These are phyloP conservation scores for Aspergillus puulaauensis DNA, from an alignment of 2,329 filamentous ascomycete genomes.

Conservation along the genomic window DNA sequence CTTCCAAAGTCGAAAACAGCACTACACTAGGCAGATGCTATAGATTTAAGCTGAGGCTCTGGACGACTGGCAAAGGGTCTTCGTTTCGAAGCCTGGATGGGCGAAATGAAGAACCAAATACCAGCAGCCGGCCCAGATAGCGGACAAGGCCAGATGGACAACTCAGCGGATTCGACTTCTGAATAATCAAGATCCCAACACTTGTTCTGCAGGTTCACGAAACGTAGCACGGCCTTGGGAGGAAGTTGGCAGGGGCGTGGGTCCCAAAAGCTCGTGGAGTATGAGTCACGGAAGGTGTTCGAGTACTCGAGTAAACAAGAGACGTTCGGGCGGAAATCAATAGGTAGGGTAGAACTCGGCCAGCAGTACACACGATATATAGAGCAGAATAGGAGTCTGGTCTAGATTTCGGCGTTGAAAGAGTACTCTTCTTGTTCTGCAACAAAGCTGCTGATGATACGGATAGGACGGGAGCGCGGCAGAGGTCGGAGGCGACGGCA, in stretches of 20 bases:
- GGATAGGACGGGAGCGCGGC: conserved; percentile 3
- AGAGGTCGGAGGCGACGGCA: conserved; percentile 5
- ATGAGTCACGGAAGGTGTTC: conserved; percentile 25
- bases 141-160: conserved; percentile 16
- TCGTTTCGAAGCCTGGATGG: conserved; percentile 20
- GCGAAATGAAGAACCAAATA: conserved; percentile 24
- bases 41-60: conserved; percentile 21
- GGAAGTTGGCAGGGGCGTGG: conserved; percentile 13
- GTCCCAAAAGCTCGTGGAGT: conserved; percentile 16
- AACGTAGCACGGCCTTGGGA: conserved; percentile 16
- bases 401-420: conserved; percentile 8
- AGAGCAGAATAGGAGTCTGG: conserved; percentile 16
- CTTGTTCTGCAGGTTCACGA: conserved; percentile 14
- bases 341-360: conserved; percentile 2
- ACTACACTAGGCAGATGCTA: conserved; percentile 10
- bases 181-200: conserved; percentile 14
- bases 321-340: conserved; percentile 5
- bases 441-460: conserved; percentile 6
- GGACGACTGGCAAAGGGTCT: conserved; percentile 26
- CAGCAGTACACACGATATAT: conserved; percentile 14
- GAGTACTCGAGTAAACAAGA: conserved; percentile 14
- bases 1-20: conserved; percentile 3
- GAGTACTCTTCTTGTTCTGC: conserved; percentile 12
- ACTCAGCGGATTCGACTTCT: conserved; percentile 16
- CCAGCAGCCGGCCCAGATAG: conserved; percentile 25